Evolutionary conservation across 208 protist species (phyloP).

Genomic region (Crithidia mellificae): DNA sequence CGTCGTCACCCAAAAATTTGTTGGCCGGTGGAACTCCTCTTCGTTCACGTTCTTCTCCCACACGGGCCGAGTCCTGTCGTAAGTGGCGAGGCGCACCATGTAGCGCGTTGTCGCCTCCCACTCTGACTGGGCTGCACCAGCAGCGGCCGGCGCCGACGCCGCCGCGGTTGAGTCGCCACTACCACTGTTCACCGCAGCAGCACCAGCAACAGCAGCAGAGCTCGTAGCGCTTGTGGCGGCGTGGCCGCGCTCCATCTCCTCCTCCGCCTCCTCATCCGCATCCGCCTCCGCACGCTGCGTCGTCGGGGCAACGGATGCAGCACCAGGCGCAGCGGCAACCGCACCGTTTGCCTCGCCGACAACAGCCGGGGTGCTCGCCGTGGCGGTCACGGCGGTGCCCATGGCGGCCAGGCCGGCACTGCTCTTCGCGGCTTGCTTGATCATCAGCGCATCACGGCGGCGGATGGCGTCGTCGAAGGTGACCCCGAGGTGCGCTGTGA

Average conservation of each 20-base stretch:
- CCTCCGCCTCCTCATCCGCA: slow-evolving; percentile 23
- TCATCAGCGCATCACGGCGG: slow-evolving; percentile 72
- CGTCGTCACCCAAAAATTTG: slow-evolving; percentile 82
- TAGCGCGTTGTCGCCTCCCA: slow-evolving; percentile 53
- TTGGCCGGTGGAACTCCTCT: slow-evolving; percentile 33
- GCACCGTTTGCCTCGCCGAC: too few species aligned
- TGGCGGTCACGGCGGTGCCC: too few species aligned
- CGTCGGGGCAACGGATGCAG: too few species aligned
- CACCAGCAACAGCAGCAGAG: too few species aligned
- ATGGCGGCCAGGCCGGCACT: too few species aligned
- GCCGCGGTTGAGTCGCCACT: not conserved
- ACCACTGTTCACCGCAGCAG: too few species aligned
- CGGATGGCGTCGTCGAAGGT: slow-evolving; percentile 78
- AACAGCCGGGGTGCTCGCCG: too few species aligned
- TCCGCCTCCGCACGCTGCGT: slow-evolving; percentile 37
- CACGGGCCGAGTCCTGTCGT: slow-evolving; percentile 59
- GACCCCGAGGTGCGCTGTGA: slow-evolving; percentile 67
- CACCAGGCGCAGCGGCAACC: not conserved
- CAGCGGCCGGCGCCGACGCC: not conserved
- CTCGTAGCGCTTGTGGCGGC: not conserved
- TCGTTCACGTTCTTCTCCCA: slow-evolving; percentile 80
- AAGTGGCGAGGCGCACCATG: slow-evolving; percentile 49
- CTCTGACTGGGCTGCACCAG: slow-evolving; percentile 14
- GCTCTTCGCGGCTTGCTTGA: slow-evolving; percentile 64
- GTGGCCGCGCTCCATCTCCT: not conserved